Base-by-base conservation (phyloP, 2,329 filamentous ascomycete genomes). In the Camillea tinctor region DNA sequence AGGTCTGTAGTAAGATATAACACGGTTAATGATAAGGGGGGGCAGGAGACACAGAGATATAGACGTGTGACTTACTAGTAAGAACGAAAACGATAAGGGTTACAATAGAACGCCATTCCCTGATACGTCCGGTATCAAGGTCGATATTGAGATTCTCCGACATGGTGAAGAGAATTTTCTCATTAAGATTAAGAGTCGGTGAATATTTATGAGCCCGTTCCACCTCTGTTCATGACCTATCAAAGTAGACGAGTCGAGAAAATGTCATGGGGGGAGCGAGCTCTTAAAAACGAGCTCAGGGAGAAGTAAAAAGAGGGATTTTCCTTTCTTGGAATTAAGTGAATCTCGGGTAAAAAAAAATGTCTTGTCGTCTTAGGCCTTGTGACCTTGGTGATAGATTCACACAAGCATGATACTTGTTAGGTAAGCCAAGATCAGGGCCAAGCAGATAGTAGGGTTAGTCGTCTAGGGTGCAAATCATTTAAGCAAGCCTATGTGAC, bases 11-110 rank as follows among this genome's bases (percentile, higher is more conserved):
- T 15, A 50, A 6, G 21, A 60, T 55, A 23, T 64, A 55, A 62
- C 61, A 52, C 30, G 51, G 26, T 55, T 52, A 48, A 57, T 50
- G 40, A n/a, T 8, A 30, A 13, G 56, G 17, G 59, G 20, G 49
- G 8, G 13, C 15, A 23, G 36, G 21, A 7, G 20, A 22, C 30
- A n/a, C 40, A 24, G 19, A 54, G 13, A 24, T 15, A 50, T 15
- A 21, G 19, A 40, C 22, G 23, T 19, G 50, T 58, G 20, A 84
- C 87, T 80, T 76, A 91, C 88, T 92, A 4, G 88, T 88, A 49
- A 89, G 50, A 36, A 91, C 77, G 68, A 92, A 92, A 51, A 88
- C 82, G 56, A 92, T 75, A 36, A 92, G 79, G 0, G 88, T 91
- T 59, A 91, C 74, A 54, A 92, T 91, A 17, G 88, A 90, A 54